Evolutionary conservation across 768 basidiomycete species (phyloP).

Genomic region (Postia placenta): DNA sequence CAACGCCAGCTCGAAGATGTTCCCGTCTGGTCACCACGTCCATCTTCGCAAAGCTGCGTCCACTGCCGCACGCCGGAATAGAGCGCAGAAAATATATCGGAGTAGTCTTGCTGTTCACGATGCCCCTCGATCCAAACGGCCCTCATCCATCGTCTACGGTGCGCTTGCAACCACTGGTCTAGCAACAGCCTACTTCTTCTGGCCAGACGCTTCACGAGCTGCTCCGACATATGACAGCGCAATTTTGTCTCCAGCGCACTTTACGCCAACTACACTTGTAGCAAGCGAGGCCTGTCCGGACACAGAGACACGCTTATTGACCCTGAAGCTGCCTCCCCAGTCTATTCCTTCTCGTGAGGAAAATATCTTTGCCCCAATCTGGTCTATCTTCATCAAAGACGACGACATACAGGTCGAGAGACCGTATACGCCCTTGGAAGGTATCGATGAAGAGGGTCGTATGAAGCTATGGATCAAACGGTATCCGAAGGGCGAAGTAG

Average conservation of each 20-base stretch:
- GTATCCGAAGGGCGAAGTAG: conserved; percentile 75
- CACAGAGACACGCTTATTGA: conserved; percentile 57
- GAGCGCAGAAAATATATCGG: too few relatives aligned
- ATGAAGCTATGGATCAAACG: conserved; percentile 81
- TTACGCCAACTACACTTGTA: conserved; percentile 56
- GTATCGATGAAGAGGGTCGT: conserved; percentile 57
- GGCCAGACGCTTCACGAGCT: conserved; percentile 40
- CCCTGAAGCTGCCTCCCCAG: conserved; percentile 46
- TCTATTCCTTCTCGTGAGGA: conserved; percentile 15
- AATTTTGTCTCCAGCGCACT: conserved; percentile 27
- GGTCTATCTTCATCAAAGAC: conserved; percentile 79
- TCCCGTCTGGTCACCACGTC: conserved; percentile 3
- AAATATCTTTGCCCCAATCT: conserved; percentile 38
- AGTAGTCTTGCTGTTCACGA: too few relatives aligned
- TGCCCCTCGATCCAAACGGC: not conserved
- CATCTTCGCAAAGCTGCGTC: too few relatives aligned
- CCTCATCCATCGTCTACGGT: conserved; percentile 17
- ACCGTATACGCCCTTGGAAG: conserved; percentile 76
- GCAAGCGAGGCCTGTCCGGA: conserved; percentile 43
- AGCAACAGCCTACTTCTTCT: conserved; percentile 44
- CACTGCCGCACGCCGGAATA: too few relatives aligned
- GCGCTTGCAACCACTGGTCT: conserved; percentile 35
- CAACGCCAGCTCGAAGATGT: conserved; percentile 7
- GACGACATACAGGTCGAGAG: conserved; percentile 86
- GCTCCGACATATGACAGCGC: conserved; percentile 32